These are phyloP conservation scores for Boletus vermiculosoides DNA, from an alignment of 768 basidiomycete genomes.

Conservation along the genomic window DNA sequence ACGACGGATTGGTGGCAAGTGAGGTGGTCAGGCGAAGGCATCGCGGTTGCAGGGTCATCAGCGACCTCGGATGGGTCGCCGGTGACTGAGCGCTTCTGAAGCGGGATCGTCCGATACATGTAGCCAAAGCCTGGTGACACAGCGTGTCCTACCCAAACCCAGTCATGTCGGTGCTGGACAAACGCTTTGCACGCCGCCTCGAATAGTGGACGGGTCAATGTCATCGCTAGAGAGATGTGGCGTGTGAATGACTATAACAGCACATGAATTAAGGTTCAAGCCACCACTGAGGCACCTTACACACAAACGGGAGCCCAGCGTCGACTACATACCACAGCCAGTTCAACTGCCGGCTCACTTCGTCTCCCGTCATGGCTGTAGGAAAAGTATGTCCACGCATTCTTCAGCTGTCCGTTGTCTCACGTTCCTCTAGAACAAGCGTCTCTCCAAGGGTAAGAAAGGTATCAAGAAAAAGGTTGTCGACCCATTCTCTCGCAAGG, in stretches of 20 bases:
- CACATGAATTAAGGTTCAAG: slow-evolving; percentile 57
- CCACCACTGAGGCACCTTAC: slow-evolving; percentile 37
- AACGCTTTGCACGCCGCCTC: slow-evolving; percentile 57
- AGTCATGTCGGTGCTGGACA: slow-evolving; percentile 42
- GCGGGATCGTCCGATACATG: slow-evolving; percentile 40
- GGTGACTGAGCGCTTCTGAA: slow-evolving; percentile 15
- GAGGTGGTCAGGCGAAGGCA: slow-evolving; percentile 34
- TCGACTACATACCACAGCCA: slow-evolving; percentile 39
- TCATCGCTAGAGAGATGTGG: slow-evolving; percentile 28
- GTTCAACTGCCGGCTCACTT: slow-evolving; percentile 47
- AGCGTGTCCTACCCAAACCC: slow-evolving; percentile 62
- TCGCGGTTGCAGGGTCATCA: slow-evolving; percentile 42
- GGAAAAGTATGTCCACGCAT: slow-evolving; percentile 62
- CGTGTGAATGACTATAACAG: slow-evolving; percentile 45
- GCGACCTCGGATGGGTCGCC: slow-evolving; percentile 16
- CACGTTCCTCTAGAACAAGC: slow-evolving; percentile 74
- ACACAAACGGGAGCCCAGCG: slow-evolving; percentile 14
- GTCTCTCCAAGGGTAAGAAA: slow-evolving; percentile 97
- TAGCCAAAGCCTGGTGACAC: slow-evolving; percentile 49
- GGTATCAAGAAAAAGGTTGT: slow-evolving; percentile 99
- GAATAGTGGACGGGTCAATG: slow-evolving; percentile 55
- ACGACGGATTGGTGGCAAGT: slow-evolving; percentile 65
- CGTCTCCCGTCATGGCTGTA: slow-evolving; percentile 71
- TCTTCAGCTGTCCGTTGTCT: background rate
- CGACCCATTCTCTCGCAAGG: slow-evolving; percentile 99